These are phyloP conservation scores for Nicotiana benthamiana DNA, from an alignment of 257 asterid species.

Conservation along the genomic window DNA sequence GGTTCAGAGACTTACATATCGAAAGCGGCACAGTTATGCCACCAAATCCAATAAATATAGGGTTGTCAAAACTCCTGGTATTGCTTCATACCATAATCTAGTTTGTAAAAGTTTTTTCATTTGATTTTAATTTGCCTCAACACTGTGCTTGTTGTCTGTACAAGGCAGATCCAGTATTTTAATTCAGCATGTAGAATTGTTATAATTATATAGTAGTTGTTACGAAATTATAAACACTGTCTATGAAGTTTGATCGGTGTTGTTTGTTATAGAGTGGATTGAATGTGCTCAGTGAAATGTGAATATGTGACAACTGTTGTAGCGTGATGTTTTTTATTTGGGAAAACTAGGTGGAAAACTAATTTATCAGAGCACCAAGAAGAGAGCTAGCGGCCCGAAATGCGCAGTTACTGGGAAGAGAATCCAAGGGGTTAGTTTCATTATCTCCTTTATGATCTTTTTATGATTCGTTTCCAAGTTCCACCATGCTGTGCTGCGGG, in stretches of 20 bases:
- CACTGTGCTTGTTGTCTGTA: background rate
- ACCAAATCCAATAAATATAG: slow-evolving; percentile 83
- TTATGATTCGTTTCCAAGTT: background rate
- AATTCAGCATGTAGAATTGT: background rate
- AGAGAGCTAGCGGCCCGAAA: slow-evolving; percentile 81
- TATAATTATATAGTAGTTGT: too few relatives aligned
- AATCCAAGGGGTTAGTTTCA: slow-evolving; percentile 70
- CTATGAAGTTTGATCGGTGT: background rate
- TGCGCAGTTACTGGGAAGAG: slow-evolving; percentile 83
- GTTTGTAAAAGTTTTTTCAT: background rate
- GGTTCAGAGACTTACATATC: slow-evolving; percentile 60
- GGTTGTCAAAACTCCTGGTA: slow-evolving; percentile 76
- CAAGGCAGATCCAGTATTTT: background rate
- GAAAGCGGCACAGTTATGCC: slow-evolving; percentile 77
- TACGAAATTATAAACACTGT: background rate
- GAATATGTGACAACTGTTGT: background rate
- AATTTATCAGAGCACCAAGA: slow-evolving; percentile 63
- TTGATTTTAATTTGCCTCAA: background rate
- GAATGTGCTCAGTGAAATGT: background rate
- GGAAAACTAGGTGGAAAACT: slow-evolving; percentile 54
- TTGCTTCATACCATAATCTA: background rate
- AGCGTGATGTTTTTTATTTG: background rate
- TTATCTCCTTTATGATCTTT: background rate
- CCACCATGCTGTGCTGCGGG: background rate
- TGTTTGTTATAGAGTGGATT: background rate